Evolutionary conservation across 371 early-diverging fungal genomes (phyloP).

Genomic region (Actinomucor elegans): DNA sequence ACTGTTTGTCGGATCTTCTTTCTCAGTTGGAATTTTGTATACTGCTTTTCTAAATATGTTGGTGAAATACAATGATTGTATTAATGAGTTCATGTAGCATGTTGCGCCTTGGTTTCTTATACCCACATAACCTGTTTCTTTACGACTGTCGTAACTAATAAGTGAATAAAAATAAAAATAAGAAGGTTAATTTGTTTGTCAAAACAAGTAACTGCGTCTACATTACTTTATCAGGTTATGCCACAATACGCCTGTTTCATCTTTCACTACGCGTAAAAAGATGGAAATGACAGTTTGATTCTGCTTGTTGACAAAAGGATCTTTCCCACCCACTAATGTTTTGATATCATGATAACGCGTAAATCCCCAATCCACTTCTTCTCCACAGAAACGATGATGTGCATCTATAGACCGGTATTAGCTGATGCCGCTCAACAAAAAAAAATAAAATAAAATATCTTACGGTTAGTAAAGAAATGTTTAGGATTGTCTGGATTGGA

Average conservation of each 20-base stretch:
- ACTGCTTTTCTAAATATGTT: conserved; percentile 89
- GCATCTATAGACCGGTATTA: conserved; percentile 43
- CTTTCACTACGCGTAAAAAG: conserved; percentile 79
- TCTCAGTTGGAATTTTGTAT: conserved; percentile 88
- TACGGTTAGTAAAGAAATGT: conserved; percentile 63
- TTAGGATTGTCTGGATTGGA: conserved; percentile 71
- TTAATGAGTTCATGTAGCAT: conserved; percentile 98
- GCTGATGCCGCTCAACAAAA: background rate
- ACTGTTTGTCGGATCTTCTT: conserved; percentile 81
- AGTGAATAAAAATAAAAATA: too few relatives aligned
- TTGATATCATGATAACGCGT: conserved; percentile 57
- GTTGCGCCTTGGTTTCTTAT: conserved; percentile 99
- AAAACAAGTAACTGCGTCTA: conserved; percentile 53
- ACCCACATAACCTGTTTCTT: conserved; percentile 92
- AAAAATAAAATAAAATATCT: too few relatives aligned
- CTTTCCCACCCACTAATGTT: conserved; percentile 31
- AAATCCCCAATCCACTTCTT: conserved; percentile 94
- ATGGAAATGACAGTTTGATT: conserved; percentile 69
- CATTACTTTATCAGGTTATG: conserved; percentile 89
- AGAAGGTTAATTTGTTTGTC: background rate
- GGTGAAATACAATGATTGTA: conserved; percentile 98
- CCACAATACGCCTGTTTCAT: conserved; percentile 93
- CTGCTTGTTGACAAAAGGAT: conserved; percentile 47
- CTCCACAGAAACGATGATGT: conserved; percentile 79
- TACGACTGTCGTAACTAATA: conserved; percentile 79